These are phyloP conservation scores for Bullera alba DNA, from an alignment of 768 basidiomycete genomes.

Conservation along the genomic window DNA sequence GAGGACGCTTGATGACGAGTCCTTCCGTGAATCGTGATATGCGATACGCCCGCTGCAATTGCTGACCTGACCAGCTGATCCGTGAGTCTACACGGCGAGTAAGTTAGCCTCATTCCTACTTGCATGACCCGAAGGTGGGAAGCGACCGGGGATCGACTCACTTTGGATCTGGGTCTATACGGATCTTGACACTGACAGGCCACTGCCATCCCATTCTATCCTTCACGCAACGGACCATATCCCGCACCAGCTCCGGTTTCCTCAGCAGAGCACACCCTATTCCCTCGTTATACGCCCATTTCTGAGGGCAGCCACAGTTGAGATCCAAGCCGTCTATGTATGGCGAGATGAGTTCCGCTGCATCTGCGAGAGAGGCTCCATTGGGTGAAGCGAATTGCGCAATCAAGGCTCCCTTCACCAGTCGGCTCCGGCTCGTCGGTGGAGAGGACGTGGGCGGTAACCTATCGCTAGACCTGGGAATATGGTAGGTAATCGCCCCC, in stretches of 20 bases:
- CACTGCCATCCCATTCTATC: constrained; percentile 48
- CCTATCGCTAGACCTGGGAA: constrained; percentile 11
- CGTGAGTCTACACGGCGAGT: constrained; percentile 45
- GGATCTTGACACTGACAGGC: constrained; percentile 51
- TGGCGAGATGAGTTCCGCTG: constrained; percentile 48
- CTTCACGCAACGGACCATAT: constrained; percentile 49
- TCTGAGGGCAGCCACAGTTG: constrained; percentile 52
- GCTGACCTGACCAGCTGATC: constrained; percentile 48
- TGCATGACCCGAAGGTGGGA: background rate
- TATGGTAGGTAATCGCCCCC: constrained; percentile 6
- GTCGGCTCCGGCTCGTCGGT: constrained; percentile 24
- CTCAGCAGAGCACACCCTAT: constrained; percentile 51
- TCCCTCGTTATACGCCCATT: constrained; percentile 50
- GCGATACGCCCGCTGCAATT: constrained; percentile 47
- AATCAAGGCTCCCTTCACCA: constrained; percentile 47
- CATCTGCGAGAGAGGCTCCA: constrained; percentile 48
- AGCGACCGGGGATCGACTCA: constrained; percentile 15
- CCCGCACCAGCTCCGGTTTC: constrained; percentile 49
- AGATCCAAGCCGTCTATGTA: constrained; percentile 52
- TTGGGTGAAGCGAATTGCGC: constrained; percentile 52
- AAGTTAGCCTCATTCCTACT: background rate
- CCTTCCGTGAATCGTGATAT: constrained; percentile 51
- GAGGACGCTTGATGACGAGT: constrained; percentile 50
- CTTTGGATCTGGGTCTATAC: constrained; percentile 49
- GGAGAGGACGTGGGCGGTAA: constrained; percentile 20